phyloP scores from a whole-genome alignment of 2,329 filamentous ascomycete species.

The Paramyrothecium sp. region DNA sequence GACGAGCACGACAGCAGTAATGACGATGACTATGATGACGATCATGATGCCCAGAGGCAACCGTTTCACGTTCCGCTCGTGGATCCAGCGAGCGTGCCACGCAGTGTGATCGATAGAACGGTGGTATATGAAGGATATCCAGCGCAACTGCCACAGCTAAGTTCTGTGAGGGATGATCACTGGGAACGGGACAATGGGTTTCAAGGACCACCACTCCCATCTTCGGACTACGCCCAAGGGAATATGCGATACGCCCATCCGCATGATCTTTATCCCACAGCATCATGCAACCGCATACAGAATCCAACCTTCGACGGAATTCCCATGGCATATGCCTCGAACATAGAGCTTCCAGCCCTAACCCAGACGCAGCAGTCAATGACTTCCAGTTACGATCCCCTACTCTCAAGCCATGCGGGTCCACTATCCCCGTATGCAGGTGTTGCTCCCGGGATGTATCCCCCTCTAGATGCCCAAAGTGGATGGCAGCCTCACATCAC shows the following conservation, averaged over 20 bases:
- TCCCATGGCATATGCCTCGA: background rate
- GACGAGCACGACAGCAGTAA: too few relatives aligned
- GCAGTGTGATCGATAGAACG: background rate
- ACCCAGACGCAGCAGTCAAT: slow-evolving; percentile 15
- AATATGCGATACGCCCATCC: background rate
- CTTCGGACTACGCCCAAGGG: background rate
- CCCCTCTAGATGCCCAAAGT: background rate
- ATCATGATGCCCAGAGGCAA: background rate
- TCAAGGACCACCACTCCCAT: background rate
- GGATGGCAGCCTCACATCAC: background rate
- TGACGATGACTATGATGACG: background rate
- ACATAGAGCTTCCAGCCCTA: background rate
- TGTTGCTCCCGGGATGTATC: background rate
- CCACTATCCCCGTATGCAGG: background rate
- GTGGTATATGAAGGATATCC: background rate
- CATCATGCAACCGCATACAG: background rate
- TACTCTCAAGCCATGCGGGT: background rate
- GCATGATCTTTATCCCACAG: background rate
- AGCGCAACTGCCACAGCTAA: background rate
- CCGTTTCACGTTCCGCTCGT: background rate
- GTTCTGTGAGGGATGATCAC: background rate
- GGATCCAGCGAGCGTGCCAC: background rate
- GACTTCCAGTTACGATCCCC: background rate
- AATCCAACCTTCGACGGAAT: background rate
- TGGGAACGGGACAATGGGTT: background rate